Base-by-base conservation (phyloP, 345 rosid genomes). In the Camelina hispida region DNA sequence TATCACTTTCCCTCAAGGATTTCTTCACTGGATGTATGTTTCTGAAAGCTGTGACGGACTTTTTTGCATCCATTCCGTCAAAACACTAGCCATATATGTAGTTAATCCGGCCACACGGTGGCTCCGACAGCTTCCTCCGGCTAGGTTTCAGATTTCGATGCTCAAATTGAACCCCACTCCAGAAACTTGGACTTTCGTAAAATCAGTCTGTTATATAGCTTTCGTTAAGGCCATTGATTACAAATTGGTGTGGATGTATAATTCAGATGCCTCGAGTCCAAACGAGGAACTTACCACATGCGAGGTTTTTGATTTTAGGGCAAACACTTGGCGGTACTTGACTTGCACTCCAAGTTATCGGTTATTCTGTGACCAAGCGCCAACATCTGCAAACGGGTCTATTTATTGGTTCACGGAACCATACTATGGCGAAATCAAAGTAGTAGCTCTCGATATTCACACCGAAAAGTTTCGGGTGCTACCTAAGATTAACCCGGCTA, bases 171-270 rank as follows among this genome's bases (percentile, higher is more conserved):
- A 18, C 3, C 37, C 56, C 3, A 4, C 9, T 43, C 1, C 0
- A 7, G 1, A 18, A 32, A 16, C 2, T 10, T 17, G 9, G 50
- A 5, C 4, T 0, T 9, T 4, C 38, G 6, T 72, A 5, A 9
- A 23, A 0, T 13, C 43, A 38, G 0, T 14, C 8, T 6, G 0
- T 62, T 3, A 17, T 42, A 54, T 44, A 25, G 51, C 71, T 56
- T 65, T 74, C 40, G 71, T 66, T 57, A 73, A 73, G 58, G 14
- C 56, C 5, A 1, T 5, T 43, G 55, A 44, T 65, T 55, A 73
- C 28, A 73, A 73, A 55, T 22, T 65, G 47, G 66, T 56, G 50
- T 74, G 58, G 58, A 44, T 65, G 58, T 74, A 74, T 56, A 65
- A 65, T 16, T 22, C 15, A 10, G 38, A 73, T 52, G 2, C 22